These are phyloP conservation scores for Collybiopsis luxurians DNA, from an alignment of 768 basidiomycete genomes.

Conservation along the genomic window DNA sequence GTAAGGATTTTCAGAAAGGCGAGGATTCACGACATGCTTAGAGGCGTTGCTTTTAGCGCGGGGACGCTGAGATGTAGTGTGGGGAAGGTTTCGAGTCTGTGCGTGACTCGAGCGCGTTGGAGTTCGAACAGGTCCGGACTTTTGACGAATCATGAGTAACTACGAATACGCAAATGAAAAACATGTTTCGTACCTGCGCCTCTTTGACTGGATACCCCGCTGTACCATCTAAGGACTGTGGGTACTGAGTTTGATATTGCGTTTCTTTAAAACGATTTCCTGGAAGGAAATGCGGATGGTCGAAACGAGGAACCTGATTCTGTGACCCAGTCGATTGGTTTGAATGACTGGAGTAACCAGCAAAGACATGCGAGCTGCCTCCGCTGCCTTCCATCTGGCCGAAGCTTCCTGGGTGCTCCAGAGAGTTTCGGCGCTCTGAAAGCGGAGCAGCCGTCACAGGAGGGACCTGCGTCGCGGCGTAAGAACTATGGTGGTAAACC, in stretches of 20 bases:
- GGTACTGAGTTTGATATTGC: too few relatives aligned
- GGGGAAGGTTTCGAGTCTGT: background rate
- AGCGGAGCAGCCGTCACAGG: background rate
- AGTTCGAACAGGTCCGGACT: background rate
- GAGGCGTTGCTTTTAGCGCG: background rate
- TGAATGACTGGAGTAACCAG: too few relatives aligned
- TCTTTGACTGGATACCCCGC: background rate
- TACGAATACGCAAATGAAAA: background rate
- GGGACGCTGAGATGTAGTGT: background rate
- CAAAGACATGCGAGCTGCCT: too few relatives aligned
- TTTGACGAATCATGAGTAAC: background rate
- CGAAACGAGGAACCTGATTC: too few relatives aligned
- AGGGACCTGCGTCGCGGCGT: background rate
- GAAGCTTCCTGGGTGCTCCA: too few relatives aligned
- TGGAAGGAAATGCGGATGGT: too few relatives aligned
- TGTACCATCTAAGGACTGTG: too few relatives aligned
- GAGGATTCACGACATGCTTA: background rate
- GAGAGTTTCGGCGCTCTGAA: background rate
- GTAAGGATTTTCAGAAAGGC: background rate
- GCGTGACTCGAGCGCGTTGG: background rate
- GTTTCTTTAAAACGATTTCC: too few relatives aligned
- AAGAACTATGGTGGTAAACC: background rate
- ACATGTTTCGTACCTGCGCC: too few relatives aligned
- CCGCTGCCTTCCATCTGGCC: too few relatives aligned
- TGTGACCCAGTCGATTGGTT: too few relatives aligned